Base-by-base conservation (phyloP, 768 basidiomycete genomes). In the Calocybe gangraenosa region DNA sequence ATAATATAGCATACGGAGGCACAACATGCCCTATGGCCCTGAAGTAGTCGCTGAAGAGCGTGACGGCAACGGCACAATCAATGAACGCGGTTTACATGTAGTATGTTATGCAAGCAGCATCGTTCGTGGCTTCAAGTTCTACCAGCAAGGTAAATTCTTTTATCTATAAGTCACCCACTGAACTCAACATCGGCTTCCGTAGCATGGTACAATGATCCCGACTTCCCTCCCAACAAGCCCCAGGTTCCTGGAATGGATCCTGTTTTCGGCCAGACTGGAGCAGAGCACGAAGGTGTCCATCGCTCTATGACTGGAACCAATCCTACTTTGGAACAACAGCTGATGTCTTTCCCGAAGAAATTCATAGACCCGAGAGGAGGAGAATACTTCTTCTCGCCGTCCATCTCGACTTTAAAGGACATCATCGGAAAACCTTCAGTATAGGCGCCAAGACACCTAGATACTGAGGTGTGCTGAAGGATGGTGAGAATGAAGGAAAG, bases 371-470 rank as follows among this genome's bases (percentile, higher is more conserved):
- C 58, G 1, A 30, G 53, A 14, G 53, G 60, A 11, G 60, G 60
- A 34, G 58, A 58, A 34, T 62, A 62, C 47, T 62, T 55, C 44
- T 62, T 58, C 45, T 41, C 47, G 5, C 58, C 60, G 20, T 50
- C 53, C 5, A 54, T 61, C 25, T 45, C 53, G 8, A 58, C 58
- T 13, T 30, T 60, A 34, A 39, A 14, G 10, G 22, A 38, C 25
- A 9, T 40, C 21, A 42, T 48, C 23, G 41, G 41, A 42, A 41
- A 13, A 17, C 44, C 44, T 7, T 39, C 44, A 13, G 32, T 28
- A 23, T 22, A 46, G 11, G 49, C 28, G 7, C 32, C 38, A 14
- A 32, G 49, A 14, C 18, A 39, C 22, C 37, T 50, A 31, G 30
- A 31, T 33, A 40, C 39, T 44, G 45, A 21, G 3, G 21, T 20